phyloP scores from a whole-genome alignment of 371 early-diverging fungal genomes.

The Smittium mucronatum region DNA sequence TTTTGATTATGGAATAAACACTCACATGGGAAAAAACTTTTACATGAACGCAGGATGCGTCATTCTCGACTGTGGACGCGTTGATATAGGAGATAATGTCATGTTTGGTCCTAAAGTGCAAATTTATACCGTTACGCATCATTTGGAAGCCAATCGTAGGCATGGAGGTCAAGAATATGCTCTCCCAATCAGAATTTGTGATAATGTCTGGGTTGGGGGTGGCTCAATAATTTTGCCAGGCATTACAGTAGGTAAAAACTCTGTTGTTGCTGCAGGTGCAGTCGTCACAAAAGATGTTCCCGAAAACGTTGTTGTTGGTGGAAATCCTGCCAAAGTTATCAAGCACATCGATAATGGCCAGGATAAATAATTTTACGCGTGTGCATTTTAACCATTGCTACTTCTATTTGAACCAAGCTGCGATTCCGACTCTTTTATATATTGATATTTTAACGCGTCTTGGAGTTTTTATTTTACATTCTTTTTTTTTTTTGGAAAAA shows the following conservation, averaged over 20 bases:
- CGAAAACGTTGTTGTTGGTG: slow-evolving; percentile 53
- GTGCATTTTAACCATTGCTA: too few species aligned
- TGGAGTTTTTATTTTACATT: too few species aligned
- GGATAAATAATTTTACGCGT: neutral
- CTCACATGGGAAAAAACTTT: slow-evolving; percentile 45
- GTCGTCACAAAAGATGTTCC: slow-evolving; percentile 74
- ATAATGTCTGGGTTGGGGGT: slow-evolving; percentile 64
- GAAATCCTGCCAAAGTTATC: slow-evolving; percentile 67
- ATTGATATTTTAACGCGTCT: too few species aligned
- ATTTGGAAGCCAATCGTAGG: slow-evolving; percentile 38
- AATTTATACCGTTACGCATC: slow-evolving; percentile 63
- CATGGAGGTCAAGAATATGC: slow-evolving; percentile 26
- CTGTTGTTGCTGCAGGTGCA: slow-evolving; percentile 40
- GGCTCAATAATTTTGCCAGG: slow-evolving; percentile 59
- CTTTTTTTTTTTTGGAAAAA: too few species aligned
- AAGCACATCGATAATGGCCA: slow-evolving; percentile 18
- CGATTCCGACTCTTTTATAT: too few species aligned
- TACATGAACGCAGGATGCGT: slow-evolving; percentile 51
- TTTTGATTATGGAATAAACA: slow-evolving; percentile 59
- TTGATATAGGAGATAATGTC: slow-evolving; percentile 49
- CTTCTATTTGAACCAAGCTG: too few species aligned
- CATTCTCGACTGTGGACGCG: slow-evolving; percentile 50
- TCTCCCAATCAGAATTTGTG: slow-evolving; percentile 47
- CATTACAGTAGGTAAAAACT: slow-evolving; percentile 64
- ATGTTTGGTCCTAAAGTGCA: slow-evolving; percentile 64